Conservation (phyloP, 768 basidiomycete genomes). For the Kwoniella sp. region DNA sequence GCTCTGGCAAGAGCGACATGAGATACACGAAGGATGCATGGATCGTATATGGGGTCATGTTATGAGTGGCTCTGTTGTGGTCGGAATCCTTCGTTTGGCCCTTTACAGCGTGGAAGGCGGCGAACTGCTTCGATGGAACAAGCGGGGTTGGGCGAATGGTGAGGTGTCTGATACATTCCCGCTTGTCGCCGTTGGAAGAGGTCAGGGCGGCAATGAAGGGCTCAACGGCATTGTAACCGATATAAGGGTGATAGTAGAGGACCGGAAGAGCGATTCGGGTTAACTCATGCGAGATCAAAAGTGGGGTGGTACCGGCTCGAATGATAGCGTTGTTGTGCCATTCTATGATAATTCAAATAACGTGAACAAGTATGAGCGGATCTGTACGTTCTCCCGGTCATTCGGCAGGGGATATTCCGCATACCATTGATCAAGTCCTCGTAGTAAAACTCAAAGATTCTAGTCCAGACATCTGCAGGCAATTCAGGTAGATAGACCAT, state of each 20-base stretch:
- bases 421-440: constrained; percentile 26
- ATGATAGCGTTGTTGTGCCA: constrained; percentile 17
- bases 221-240: constrained; percentile 5
- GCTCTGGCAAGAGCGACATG: constrained; percentile 21
- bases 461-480: constrained; percentile 43
- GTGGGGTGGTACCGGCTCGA: constrained; percentile 11
- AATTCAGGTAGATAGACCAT: constrained; percentile 31
- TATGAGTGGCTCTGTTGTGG: not conserved
- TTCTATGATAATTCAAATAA: constrained; percentile 19
- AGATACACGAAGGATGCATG: constrained; percentile 25
- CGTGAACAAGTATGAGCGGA: too few species aligned
- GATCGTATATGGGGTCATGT: constrained; percentile 13
- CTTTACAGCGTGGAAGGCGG: constrained; percentile 1
- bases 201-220: constrained; percentile 8
- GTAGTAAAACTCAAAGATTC: constrained; percentile 42
- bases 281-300: constrained; percentile 16
- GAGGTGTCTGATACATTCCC: constrained; percentile 18
- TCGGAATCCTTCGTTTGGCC: not conserved
- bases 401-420: not conserved
- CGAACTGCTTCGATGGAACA: constrained; percentile 3
- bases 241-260: constrained; percentile 29
- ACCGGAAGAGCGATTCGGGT: constrained; percentile 17
- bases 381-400: not conserved
- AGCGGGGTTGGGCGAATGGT: constrained; percentile 27
- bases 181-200: constrained; percentile 6